A percentile compares a stretch with the other conserved stretches of the same genome.
Evolutionary conservation across 192 early-diverging fungal genomes (phyloP).

Genomic region (Martensiomyces pterosporus): DNA sequence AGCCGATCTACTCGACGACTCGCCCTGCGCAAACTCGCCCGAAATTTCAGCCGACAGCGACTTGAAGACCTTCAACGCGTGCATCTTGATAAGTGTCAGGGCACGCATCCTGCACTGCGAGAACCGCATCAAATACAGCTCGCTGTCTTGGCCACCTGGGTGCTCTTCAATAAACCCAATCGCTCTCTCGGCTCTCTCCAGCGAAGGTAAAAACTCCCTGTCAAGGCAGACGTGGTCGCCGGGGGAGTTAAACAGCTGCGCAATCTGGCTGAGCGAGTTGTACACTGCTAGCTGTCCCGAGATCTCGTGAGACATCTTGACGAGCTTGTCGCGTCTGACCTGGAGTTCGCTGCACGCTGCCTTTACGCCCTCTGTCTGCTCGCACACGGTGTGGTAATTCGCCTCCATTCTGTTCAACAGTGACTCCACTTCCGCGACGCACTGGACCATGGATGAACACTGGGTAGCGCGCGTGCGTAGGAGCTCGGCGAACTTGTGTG

Average conservation of each 20-base stretch:
- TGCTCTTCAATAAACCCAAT: slow-evolving; percentile 54
- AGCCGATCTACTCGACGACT: neutral
- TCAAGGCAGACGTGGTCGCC: slow-evolving; percentile 82
- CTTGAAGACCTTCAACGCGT: slow-evolving; percentile 59
- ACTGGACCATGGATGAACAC: slow-evolving; percentile 49
- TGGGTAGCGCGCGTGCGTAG: slow-evolving; percentile 5
- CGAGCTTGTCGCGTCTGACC: slow-evolving; percentile 36
- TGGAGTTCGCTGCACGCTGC: slow-evolving; percentile 76
- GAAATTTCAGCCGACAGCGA: neutral
- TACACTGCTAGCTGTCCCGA: slow-evolving; percentile 68
- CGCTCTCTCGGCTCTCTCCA: slow-evolving; percentile 72
- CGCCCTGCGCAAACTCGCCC: neutral
- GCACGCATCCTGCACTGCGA: slow-evolving; percentile 92
- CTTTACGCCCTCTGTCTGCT: slow-evolving; percentile 72
- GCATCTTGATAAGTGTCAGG: slow-evolving; percentile 88
- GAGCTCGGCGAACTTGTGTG: slow-evolving; percentile 63
- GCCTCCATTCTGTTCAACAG: slow-evolving; percentile 62
- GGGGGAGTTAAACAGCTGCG: slow-evolving; percentile 72
- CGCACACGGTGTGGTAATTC: slow-evolving; percentile 76
- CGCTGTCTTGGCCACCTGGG: slow-evolving; percentile 75
- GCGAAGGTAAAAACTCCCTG: slow-evolving; percentile 72
- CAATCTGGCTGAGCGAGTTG: slow-evolving; percentile 77
- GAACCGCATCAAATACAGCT: slow-evolving; percentile 90
- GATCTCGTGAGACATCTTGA: slow-evolving; percentile 53
- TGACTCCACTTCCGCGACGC: slow-evolving; percentile 53